Evolutionary conservation across 495 filamentous ascomycete genomes (phyloP), one percentile per base, ranked within the genome.

Genomic region (Penicillium bovifimosum): DNA sequence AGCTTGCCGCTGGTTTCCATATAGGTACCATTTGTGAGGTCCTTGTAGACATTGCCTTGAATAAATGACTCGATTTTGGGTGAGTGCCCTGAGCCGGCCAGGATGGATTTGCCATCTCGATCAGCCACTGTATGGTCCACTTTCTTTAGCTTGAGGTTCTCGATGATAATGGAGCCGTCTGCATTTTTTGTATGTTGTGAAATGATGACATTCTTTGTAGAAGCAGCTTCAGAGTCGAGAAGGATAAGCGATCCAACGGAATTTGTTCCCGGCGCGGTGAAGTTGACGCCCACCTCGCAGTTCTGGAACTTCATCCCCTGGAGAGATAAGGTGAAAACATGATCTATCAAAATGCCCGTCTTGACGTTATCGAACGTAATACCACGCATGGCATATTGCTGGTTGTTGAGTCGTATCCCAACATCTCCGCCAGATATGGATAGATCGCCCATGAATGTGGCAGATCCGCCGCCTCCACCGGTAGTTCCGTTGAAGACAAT

Each of bases 351-450:
- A 45, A 82, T 81, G 32, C 77, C 75, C 28, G 80, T 82, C 3
- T 74, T 75, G 7, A 77, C 68, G 31, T 82, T 75, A 62, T 79
- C 78, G 65, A 90, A 86, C 9, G 69, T 78, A 8, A 90, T 40
- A 61, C 88, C 86, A n/a, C 85, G 75, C 72, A 84, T 85, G 0
- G 86, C 89, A 47, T 82, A 91, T 62, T 90, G 87, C 65, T 90
- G 87, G 60, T 87, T 88, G 8, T 85, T 85, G 47, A 87, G 60
- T 29, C 70, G 70, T 14, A 76, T 73, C 28, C 80, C 87, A 26
- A 76, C 70, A 1, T 69, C 65, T 10, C 87, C 87, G 39, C 87
- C 87, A 53, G 80, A 79, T 67, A 90, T 87, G 13, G 76, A 49
- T 5, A 82, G 63, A 45, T 80, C 76, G 34, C 58, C 67, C 58